Conservation (phyloP, 2,329 filamentous ascomycete species). For the Penicillium italicum region DNA sequence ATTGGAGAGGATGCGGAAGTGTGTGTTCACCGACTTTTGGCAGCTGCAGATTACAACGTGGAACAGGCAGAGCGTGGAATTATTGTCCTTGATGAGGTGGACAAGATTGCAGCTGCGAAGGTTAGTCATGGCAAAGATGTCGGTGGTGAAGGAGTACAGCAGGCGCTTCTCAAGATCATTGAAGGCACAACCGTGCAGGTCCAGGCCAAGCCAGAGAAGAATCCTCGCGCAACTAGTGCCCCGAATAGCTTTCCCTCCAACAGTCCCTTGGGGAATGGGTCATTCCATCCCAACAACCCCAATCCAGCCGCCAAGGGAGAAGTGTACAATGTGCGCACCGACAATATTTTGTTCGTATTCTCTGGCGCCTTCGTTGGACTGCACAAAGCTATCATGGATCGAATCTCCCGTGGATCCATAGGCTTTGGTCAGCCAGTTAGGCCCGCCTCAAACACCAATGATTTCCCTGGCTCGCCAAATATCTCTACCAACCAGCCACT, state of each 20-base stretch:
- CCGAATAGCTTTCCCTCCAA: constrained; percentile 41
- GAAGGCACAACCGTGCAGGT: constrained; percentile 93
- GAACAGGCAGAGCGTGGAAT: constrained; percentile 84
- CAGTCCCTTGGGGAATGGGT: constrained; percentile 33
- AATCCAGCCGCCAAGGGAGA: constrained; percentile 52
- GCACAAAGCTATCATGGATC: constrained; percentile 79
- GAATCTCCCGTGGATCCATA: constrained; percentile 82
- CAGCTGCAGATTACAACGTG: constrained; percentile 86
- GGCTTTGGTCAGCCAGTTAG: constrained; percentile 86
- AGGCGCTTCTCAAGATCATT: constrained; percentile 90
- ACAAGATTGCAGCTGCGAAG: constrained; percentile 90
- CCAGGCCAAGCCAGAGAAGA: constrained; percentile 66
- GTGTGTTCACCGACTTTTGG: constrained; percentile 84
- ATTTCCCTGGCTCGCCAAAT: constrained; percentile 23
- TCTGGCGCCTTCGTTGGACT: constrained; percentile 92
- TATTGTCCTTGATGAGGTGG: constrained; percentile 92
- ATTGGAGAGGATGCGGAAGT: constrained; percentile 98
- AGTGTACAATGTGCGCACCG: constrained; percentile 75
- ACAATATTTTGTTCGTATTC: constrained; percentile 96
- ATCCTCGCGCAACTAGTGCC: constrained; percentile 37
- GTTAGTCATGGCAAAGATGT: constrained; percentile 89
- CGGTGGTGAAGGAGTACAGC: constrained; percentile 92
- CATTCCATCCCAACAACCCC: constrained; percentile 29
- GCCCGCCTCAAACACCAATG: constrained; percentile 37
- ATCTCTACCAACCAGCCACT: constrained; percentile 39